Evolutionary conservation across 192 early-diverging fungal species (phyloP).

Genomic region (Coemansia sp.): DNA sequence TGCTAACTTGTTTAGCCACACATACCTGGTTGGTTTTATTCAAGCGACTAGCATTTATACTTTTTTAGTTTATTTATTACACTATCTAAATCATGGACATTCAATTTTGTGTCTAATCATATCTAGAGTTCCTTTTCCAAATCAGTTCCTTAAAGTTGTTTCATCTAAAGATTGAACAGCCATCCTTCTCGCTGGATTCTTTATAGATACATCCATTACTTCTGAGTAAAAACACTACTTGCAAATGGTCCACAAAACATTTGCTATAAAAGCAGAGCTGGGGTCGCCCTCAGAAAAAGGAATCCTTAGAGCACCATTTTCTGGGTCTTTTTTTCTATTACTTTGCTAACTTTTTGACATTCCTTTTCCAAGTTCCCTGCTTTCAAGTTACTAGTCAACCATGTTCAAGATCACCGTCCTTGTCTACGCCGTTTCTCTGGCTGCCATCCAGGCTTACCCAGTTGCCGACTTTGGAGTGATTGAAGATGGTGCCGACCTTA

Average conservation of each 20-base stretch:
- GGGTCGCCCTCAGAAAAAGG: background rate
- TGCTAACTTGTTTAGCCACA: too few species aligned
- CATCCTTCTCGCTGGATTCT: too few species aligned
- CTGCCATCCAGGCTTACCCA: conserved; percentile 8
- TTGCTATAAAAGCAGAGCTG: conserved; percentile 23
- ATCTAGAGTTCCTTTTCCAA: background rate
- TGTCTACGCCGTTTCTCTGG: conserved; percentile 21
- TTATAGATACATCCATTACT: too few species aligned
- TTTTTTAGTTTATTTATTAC: too few species aligned
- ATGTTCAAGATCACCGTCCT: conserved; percentile 30
- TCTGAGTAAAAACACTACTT: too few species aligned
- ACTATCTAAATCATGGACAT: too few species aligned
- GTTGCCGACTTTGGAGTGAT: background rate
- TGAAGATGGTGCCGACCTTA: background rate
- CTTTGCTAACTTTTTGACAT: background rate
- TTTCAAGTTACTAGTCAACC: background rate
- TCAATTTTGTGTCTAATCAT: too few species aligned
- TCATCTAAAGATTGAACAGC: too few species aligned
- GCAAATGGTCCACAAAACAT: background rate
- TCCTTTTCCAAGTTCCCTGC: background rate
- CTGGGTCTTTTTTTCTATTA: conserved; percentile 38
- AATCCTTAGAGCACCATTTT: conserved; percentile 31
- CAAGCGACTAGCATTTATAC: too few species aligned
- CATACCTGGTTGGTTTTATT: too few species aligned
- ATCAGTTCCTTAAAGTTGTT: background rate